These are phyloP conservation scores for Neonectria neomacrospora DNA, from an alignment of 2,329 filamentous ascomycete genomes.

Conservation along the genomic window DNA sequence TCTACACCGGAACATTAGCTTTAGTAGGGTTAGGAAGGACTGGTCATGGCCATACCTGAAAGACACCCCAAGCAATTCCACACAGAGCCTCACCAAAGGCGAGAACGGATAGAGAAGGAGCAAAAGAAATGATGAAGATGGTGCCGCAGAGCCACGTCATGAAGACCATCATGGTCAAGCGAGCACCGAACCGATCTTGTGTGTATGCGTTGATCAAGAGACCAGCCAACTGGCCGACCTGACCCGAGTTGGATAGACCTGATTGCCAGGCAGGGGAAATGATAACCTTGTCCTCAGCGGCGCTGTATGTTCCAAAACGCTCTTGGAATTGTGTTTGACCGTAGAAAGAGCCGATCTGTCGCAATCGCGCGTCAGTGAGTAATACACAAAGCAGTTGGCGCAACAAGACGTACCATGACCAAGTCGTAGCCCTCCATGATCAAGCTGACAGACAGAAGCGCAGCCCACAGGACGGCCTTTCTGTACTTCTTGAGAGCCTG, in stretches of 20 bases:
- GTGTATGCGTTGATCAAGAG: conserved; percentile 55
- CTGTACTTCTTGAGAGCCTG: conserved; percentile 43
- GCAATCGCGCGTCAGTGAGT: not conserved
- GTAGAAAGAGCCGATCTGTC: conserved; percentile 29
- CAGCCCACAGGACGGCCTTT: conserved; percentile 46
- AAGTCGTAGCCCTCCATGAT: conserved; percentile 51
- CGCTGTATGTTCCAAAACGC: conserved; percentile 21
- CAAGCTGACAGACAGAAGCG: conserved; percentile 40
- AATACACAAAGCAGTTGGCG: conserved; percentile 9
- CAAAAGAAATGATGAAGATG: conserved; percentile 41
- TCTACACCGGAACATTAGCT: conserved; percentile 37
- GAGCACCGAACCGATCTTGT: conserved; percentile 51
- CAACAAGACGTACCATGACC: conserved; percentile 45
- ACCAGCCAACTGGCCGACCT: conserved; percentile 58
- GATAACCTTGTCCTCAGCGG: conserved; percentile 46
- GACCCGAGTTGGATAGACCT: conserved; percentile 55
- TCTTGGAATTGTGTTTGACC: conserved; percentile 32
- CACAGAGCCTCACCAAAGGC: conserved; percentile 49
- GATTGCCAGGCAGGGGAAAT: conserved; percentile 59
- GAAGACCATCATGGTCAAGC: conserved; percentile 36
- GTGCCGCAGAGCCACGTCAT: conserved; percentile 26
- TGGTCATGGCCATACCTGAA: conserved; percentile 25
- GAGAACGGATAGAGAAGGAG: conserved; percentile 50
- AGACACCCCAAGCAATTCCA: conserved; percentile 52
- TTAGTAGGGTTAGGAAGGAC: not conserved